phyloP scores from a whole-genome alignment of 352 stramenopile genomes.

The Phytophthora macrochlamydospora region DNA sequence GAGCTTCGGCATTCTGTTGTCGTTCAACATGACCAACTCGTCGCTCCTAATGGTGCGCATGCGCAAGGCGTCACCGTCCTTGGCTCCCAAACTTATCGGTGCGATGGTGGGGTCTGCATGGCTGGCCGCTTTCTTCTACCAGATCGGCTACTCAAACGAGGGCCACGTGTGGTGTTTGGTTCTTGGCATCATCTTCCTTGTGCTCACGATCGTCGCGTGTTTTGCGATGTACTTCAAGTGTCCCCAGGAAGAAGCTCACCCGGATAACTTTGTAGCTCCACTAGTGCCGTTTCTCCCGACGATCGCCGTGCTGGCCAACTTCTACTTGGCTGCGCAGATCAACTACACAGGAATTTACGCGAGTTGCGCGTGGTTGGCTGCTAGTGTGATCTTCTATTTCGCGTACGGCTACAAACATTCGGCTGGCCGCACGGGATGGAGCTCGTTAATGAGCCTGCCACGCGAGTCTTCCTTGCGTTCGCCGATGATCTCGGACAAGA shows the following conservation, averaged over 20 bases:
- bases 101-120: conserved; percentile 43
- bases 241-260: conserved; percentile 49
- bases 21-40: conserved; percentile 86
- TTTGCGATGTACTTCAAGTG: conserved; percentile 64
- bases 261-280: conserved; percentile 59
- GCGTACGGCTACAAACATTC: conserved; percentile 76
- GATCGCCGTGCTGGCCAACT: conserved; percentile 67
- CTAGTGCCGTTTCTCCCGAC: conserved; percentile 73
- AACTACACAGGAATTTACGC: conserved; percentile 54
- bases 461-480: conserved; percentile 48
- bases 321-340: conserved; percentile 74
- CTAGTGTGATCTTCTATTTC: conserved; percentile 75
- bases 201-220: conserved; percentile 30
- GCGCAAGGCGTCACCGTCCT: conserved; percentile 52
- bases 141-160: conserved; percentile 71
- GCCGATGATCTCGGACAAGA: not conserved
- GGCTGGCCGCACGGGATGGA: conserved; percentile 67
- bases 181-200: conserved; percentile 56
- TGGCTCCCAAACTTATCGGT: conserved; percentile 50
- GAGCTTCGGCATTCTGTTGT: conserved; percentile 88
- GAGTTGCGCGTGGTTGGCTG: conserved; percentile 57
- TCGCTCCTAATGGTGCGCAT: conserved; percentile 80
- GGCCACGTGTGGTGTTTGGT: conserved; percentile 36
- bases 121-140: conserved; percentile 65
- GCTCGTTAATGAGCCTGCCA: conserved; percentile 52